These are phyloP conservation scores for Oidiodendron maius DNA, from an alignment of 495 filamentous ascomycete genomes.

Conservation along the genomic window DNA sequence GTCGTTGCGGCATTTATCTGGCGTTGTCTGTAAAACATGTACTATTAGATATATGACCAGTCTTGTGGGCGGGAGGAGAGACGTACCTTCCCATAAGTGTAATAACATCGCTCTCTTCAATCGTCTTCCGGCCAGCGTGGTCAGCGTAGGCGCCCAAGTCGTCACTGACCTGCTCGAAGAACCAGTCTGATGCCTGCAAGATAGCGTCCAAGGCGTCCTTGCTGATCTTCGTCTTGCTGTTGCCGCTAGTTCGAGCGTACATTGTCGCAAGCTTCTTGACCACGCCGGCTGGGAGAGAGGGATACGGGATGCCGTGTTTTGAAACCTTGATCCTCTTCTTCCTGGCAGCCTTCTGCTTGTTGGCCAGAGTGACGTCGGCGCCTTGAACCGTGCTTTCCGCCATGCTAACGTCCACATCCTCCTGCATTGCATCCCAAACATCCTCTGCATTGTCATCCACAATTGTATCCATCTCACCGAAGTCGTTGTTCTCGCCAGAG, in stretches of 20 bases:
- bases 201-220: slow-evolving; percentile 69
- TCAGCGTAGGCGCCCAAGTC: slow-evolving; percentile 74
- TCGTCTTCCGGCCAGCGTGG: slow-evolving; percentile 77
- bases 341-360: slow-evolving; percentile 3
- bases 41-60: slow-evolving; percentile 24
- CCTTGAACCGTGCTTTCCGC: slow-evolving; percentile 8
- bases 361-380: slow-evolving; percentile 26
- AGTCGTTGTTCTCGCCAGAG: background rate
- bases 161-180: slow-evolving; percentile 78
- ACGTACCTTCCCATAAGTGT: slow-evolving; percentile 72
- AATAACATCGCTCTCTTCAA: slow-evolving; percentile 78
- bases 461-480: slow-evolving; percentile 18
- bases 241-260: slow-evolving; percentile 53
- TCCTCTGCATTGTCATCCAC: slow-evolving; percentile 19
- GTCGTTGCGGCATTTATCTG: slow-evolving; percentile 66
- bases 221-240: slow-evolving; percentile 59
- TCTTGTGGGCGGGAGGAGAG: background rate
- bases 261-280: slow-evolving; percentile 71
- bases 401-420: slow-evolving; percentile 11
- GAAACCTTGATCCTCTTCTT: slow-evolving; percentile 59
- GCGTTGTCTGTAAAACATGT: slow-evolving; percentile 60
- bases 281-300: slow-evolving; percentile 61
- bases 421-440: slow-evolving; percentile 3
- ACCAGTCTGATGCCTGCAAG: slow-evolving; percentile 77
- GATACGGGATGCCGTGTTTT: slow-evolving; percentile 66